Base-by-base conservation (phyloP, 2,329 filamentous ascomycete species). In the Teratosphaeria viscida region DNA sequence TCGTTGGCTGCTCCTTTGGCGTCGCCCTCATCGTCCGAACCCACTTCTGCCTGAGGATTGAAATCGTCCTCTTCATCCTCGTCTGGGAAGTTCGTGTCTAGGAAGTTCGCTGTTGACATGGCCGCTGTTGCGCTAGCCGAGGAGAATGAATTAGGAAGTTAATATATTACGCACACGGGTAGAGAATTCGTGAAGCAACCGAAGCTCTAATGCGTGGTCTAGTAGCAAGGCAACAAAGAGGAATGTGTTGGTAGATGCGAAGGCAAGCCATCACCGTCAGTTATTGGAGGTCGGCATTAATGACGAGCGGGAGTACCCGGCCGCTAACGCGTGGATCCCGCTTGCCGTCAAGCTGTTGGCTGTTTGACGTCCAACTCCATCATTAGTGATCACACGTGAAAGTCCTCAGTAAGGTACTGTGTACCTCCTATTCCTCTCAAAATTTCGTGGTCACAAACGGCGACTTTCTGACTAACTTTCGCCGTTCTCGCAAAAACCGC, bases 21-120 rank as follows among this genome's bases (percentile, higher is more conserved):
- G 29, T 71, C 71, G 37, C 27, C 55, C 61, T 90, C 88, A 56
- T 85, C 85, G 65, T 92, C 89, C 2, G 89, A 94, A 37, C 84
- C 70, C 60, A 90, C 84, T 61, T 84, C 87, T 23, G 87, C 86
- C 55, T 82, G 84, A 56, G 91, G 92, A 73, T 96, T 95, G 81
- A 96, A 96, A 73, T 92, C 88, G 67, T 95, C 91, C 56, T 94
- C 89, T 53, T 88, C 87, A 59, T 89, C 87, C 55, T 82, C 81
- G 58, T 80, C 81, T 37, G 77, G 78, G 60, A 81, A 81, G 63
- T 81, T 76, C 55, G 80, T 75, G 65, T 80, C 76, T 23, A 79
- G 65, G 64, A 81, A 73, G 65, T 66, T 71, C 52, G 75, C 74
- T 23, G 43, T 49, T 4, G 43, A 49, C 43, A 49, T 49, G 43